A percentile compares a stretch with the other conserved stretches of the same genome.
Evolutionary conservation across 768 basidiomycete species (phyloP).

Genomic region (Amanita pallidorosea): DNA sequence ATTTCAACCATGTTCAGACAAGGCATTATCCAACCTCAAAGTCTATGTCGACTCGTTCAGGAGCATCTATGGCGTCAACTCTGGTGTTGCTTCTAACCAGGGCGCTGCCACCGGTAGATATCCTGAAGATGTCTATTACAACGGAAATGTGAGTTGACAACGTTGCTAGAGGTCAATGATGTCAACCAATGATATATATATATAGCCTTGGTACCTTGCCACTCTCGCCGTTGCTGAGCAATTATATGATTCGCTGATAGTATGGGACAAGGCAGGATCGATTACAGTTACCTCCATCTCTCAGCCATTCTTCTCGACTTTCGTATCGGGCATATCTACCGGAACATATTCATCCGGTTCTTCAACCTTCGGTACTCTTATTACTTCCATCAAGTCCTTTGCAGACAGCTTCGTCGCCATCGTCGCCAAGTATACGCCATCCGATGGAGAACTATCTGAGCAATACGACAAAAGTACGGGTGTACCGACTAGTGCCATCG

Average conservation of each 20-base stretch:
- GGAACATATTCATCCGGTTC: slow-evolving; percentile 43
- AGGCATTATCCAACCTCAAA: slow-evolving; percentile 56
- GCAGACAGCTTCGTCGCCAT: slow-evolving; percentile 58
- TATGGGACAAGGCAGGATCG: slow-evolving; percentile 44
- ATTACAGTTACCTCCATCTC: slow-evolving; percentile 49
- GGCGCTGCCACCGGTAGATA: slow-evolving; percentile 72
- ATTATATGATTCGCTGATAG: slow-evolving; percentile 59
- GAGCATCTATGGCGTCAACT: slow-evolving; percentile 55
- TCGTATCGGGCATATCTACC: slow-evolving; percentile 32
- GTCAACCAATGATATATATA: not conserved
- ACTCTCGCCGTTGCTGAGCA: slow-evolving; percentile 67
- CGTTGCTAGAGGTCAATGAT: not conserved
- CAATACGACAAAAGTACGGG: slow-evolving; percentile 47
- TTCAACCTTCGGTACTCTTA: slow-evolving; percentile 38
- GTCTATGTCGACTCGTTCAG: slow-evolving; percentile 61
- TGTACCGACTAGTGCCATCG: slow-evolving; percentile 42
- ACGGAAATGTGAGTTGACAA: slow-evolving; percentile 47
- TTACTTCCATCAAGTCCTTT: slow-evolving; percentile 35
- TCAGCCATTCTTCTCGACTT: slow-evolving; percentile 59
- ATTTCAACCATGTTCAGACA: slow-evolving; percentile 76
- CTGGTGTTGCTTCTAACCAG: slow-evolving; percentile 35
- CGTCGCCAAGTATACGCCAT: slow-evolving; percentile 52
- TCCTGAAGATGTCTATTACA: slow-evolving; percentile 60
- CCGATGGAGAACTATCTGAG: slow-evolving; percentile 49
- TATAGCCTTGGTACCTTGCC: slow-evolving; percentile 68